Evolutionary conservation across 1,284 basidiomycete species (phyloP).

Genomic region (Sutorius eximius): DNA sequence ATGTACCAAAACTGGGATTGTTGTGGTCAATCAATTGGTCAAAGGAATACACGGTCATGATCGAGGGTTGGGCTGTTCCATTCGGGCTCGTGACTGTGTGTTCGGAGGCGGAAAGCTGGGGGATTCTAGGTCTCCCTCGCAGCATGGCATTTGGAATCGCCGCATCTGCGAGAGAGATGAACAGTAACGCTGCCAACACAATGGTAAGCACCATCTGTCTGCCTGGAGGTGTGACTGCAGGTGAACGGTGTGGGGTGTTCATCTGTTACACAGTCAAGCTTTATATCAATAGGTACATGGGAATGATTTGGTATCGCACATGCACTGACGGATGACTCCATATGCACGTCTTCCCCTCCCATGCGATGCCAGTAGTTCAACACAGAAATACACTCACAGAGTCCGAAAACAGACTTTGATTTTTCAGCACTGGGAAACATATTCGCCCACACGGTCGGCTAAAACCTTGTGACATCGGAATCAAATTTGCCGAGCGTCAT

Average conservation of each 20-base stretch:
- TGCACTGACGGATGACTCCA: background rate
- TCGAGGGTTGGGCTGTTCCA: slow-evolving; percentile 25
- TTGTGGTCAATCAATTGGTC: slow-evolving; percentile 74
- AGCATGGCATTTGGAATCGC: slow-evolving; percentile 24
- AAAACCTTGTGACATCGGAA: no score
- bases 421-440: no score
- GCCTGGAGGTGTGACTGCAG: background rate
- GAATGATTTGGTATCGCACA: slow-evolving; percentile 2
- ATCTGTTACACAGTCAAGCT: background rate
- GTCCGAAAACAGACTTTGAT: no score
- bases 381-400: no score
- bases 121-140: slow-evolving; percentile 17
- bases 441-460: no score
- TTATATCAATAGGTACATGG: slow-evolving; percentile 8
- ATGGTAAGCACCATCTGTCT: slow-evolving; percentile 13
- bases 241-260: background rate
- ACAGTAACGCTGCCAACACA: slow-evolving; percentile 6
- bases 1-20: slow-evolving; percentile 70
- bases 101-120: slow-evolving; percentile 16
- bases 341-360: no score
- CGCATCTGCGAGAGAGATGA: slow-evolving; percentile 17
- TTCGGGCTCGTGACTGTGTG: slow-evolving; percentile 12
- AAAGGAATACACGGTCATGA: slow-evolving; percentile 58
- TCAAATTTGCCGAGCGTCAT: no score
- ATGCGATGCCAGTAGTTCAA: no score